Base-by-base conservation (phyloP, 2,329 filamentous ascomycete genomes). In the Elsinoe arachidis region DNA sequence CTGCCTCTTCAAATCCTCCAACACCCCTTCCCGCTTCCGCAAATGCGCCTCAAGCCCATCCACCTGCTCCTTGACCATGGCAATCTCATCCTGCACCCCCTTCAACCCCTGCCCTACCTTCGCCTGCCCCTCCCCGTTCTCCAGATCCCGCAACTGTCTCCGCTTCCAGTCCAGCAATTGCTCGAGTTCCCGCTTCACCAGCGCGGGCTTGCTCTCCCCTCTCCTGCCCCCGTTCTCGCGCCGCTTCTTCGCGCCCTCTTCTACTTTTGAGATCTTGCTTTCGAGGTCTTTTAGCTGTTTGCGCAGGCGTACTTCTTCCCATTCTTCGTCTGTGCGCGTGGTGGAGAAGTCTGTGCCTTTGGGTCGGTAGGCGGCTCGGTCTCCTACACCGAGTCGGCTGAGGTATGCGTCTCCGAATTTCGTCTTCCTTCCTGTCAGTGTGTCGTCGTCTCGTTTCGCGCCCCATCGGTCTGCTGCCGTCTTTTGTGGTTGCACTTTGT, bases 381-480 rank as follows among this genome's bases (percentile, higher is more conserved):
- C 82, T 17, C 83, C 83, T 5, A 85, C 78, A 6, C 93, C 93
- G 38, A 99, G 80, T 11, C 93, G 85, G 60, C 88, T 95, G 58
- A 99, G 82, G 73, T 97, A 99, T 62, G 95, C 88, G 71, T 99
- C 93, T 63, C 93, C 93, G 68, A 99, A 99, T 75, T 96, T 96
- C 65, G 90, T 87, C 75, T 99, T 99, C 68, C 88, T 87, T 58
- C 92, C 91, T 0, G 90, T 93, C 35, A 81, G 75, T 0, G 92
- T 96, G 63, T 82, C 81, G 54, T 95, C 89, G 68, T 91, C 88
- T 49, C 85, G 82, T 61, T 86, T 83, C 60, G 83, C 81, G 2
- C 88, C 90, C 87, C 90, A 95, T 66, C 86, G 84, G 60, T 87
- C 87, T 38, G 82, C 78, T 2, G 83, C 83, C 1, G 77, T 65